Conservation (phyloP, 2,329 filamentous ascomycete species). For the Cladorrhinum sp. region DNA sequence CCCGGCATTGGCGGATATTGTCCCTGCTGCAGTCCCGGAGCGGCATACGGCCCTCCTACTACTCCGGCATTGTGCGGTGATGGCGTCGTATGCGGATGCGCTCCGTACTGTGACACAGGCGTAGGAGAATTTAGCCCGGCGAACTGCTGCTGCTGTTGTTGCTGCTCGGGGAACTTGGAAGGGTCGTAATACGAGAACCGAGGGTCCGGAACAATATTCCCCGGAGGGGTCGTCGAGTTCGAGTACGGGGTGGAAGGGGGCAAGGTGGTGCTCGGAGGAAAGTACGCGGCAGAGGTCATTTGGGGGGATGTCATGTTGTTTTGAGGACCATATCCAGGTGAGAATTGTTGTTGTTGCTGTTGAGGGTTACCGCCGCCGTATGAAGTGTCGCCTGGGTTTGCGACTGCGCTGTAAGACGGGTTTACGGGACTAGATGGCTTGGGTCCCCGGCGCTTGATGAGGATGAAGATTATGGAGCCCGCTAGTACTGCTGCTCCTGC, state of each 20-base stretch:
- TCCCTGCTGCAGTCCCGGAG: not conserved
- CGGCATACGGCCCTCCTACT: constrained; percentile 1
- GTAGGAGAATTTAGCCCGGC: not conserved
- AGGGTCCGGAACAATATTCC: constrained; percentile 12
- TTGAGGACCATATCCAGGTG: too few species aligned
- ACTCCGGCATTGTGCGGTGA: not conserved
- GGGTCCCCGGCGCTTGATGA: constrained; percentile 27
- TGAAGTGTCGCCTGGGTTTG: constrained; percentile 12
- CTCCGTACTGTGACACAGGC: not conserved
- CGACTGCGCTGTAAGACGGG: constrained; percentile 19
- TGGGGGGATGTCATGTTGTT: too few species aligned
- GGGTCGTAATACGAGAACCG: constrained; percentile 23
- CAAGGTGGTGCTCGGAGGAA: constrained; percentile 1
- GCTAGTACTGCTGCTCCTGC: constrained; percentile 28
- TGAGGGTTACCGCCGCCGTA: constrained; percentile 1
- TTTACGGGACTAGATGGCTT: not conserved
- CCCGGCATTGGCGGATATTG: not conserved
- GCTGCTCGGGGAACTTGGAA: constrained; percentile 8
- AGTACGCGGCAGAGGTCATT: constrained; percentile 11
- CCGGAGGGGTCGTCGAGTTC: not conserved
- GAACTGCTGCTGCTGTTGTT: constrained; percentile 5
- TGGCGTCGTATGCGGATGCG: not conserved
- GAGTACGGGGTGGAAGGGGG: not conserved
- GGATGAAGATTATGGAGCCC: constrained; percentile 23
- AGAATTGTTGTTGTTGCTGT: not conserved